These are phyloP conservation scores for Xylariaceae sp. DNA, from an alignment of 2,329 filamentous ascomycete genomes.

Conservation along the genomic window DNA sequence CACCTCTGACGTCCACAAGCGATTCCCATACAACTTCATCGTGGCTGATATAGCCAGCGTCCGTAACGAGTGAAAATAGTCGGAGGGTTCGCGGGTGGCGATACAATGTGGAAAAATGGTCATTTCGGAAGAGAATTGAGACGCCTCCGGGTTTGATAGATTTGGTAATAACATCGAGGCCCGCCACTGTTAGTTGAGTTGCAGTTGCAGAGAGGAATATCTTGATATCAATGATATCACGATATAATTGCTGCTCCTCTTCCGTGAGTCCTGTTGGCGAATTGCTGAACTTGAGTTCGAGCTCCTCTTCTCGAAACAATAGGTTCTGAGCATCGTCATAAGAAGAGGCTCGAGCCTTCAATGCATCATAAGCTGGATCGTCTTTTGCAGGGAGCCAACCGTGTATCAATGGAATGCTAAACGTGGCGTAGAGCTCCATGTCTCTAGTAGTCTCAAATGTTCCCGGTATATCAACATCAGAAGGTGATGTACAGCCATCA, in stretches of 20 bases:
- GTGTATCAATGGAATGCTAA: slow-evolving; percentile 82
- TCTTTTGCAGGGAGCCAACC: slow-evolving; percentile 76
- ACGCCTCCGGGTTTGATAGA: slow-evolving; percentile 71
- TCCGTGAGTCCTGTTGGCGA: slow-evolving; percentile 53
- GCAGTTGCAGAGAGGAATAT: slow-evolving; percentile 72
- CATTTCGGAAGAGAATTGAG: slow-evolving; percentile 91
- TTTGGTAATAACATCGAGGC: slow-evolving; percentile 66
- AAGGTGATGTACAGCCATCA: slow-evolving; percentile 48
- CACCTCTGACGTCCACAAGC: slow-evolving; percentile 79
- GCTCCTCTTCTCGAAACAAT: slow-evolving; percentile 80
- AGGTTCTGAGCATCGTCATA: slow-evolving; percentile 92
- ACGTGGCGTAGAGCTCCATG: slow-evolving; percentile 86
- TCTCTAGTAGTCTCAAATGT: slow-evolving; percentile 83
- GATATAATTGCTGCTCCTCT: slow-evolving; percentile 71
- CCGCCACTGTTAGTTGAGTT: slow-evolving; percentile 81
- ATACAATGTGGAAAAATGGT: slow-evolving; percentile 93
- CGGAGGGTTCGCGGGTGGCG: slow-evolving; percentile 73
- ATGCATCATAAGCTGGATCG: slow-evolving; percentile 62
- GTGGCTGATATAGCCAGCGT: slow-evolving; percentile 81
- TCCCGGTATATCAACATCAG: slow-evolving; percentile 51
- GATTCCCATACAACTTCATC: slow-evolving; percentile 96
- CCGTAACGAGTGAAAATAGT: slow-evolving; percentile 81
- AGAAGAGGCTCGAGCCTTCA: slow-evolving; percentile 69
- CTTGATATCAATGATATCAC: slow-evolving; percentile 81
- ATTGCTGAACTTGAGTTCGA: slow-evolving; percentile 69